Base-by-base conservation (phyloP, 306 rosid genomes). In the Pachyrhizus erosus region DNA sequence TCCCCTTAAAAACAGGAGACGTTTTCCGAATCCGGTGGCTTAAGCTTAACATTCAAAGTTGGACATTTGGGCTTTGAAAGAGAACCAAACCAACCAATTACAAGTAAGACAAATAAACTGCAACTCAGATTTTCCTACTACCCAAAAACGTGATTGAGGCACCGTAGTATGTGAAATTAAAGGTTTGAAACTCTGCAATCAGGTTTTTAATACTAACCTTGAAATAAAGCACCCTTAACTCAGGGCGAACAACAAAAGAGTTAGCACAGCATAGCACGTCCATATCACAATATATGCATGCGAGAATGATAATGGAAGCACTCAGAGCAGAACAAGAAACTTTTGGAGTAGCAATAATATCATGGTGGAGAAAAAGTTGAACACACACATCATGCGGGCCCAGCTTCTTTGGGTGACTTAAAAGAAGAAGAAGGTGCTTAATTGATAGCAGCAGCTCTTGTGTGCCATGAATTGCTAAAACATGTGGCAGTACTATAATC, bases 401-500 rank as follows among this genome's bases (percentile, higher is more conserved):
- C 70, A 73, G 70, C 5, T 62, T 62, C 21, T 29, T 39, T 18
- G 46, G 46, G 71, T 0, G 24, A 31, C 70, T 34, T 7, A 2
- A 2, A 9, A 17, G 70, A 65, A 13, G 13, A 2, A 18, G 60
- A 52, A 18, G 21, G 14, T 6, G 69, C 43, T 29, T 62, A 23
- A 62, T 5, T 23, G 17, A 57, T 57, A 62, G 2, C 0, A 3
- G 5, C 58, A 24, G 11, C 33, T 54, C 18, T 70, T 79, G 7
- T 29, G 31, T 60, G 9, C 70, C 26, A 54, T 42, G 69, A 27
- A 33, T 45, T 15, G 54, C 10, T 68, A 9, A 2, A 34, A 60
- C 37, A 79, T 11, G 81, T 73, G 86, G 80, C 82, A 7, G 62
- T 10, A 40, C 24, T 2, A 46, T 69, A 31, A 46, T 57, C 70